phyloP scores from a whole-genome alignment of 2,329 filamentous ascomycete genomes.

The Beauveria pseudobassiana region DNA sequence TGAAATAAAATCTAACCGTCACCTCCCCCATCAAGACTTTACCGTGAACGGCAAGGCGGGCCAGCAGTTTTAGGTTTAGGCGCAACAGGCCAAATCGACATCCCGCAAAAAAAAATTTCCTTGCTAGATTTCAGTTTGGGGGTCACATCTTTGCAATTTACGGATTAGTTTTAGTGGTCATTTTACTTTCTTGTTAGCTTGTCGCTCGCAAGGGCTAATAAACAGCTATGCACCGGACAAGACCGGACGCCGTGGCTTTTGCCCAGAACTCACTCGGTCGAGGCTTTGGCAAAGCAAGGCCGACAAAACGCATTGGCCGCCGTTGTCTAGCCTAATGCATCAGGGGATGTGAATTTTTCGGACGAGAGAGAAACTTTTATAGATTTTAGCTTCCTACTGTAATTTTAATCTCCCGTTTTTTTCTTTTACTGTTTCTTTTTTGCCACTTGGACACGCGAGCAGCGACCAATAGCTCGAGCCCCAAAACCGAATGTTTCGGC shows the following conservation, averaged over 20 bases:
- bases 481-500: neutral
- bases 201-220: no score
- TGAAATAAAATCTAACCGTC: no score
- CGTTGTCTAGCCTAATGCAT: neutral
- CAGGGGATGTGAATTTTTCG: neutral
- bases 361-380: no score
- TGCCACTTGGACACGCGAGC: neutral
- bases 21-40: no score
- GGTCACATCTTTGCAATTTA: neutral
- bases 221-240: neutral
- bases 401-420: neutral
- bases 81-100: constrained; percentile 1
- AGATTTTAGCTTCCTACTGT: neutral
- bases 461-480: neutral
- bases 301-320: neutral
- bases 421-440: neutral
- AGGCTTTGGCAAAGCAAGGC: neutral
- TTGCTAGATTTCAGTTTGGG: neutral
- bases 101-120: neutral
- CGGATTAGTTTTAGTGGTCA: neutral
- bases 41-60: no score
- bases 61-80: neutral
- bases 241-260: neutral
- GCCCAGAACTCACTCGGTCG: neutral
- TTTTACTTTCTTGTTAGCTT: neutral